phyloP scores from a whole-genome alignment of 2,329 filamentous ascomycete species.

The Lasiodiplodia citricola region DNA sequence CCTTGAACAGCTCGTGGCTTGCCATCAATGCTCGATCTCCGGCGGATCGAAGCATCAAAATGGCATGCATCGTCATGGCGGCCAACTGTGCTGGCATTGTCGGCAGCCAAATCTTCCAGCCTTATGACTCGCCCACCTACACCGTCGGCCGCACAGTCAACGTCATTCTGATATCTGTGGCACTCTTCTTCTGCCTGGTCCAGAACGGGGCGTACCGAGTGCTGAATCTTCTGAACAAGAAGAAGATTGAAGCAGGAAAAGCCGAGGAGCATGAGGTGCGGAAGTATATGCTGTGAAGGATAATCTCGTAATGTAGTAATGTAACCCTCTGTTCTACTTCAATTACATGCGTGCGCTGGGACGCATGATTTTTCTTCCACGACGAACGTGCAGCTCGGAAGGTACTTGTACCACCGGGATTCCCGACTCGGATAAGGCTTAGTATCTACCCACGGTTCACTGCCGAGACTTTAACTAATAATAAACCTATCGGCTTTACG shows the following conservation, averaged over 20 bases:
- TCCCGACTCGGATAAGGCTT: not conserved
- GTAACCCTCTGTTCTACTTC: not conserved
- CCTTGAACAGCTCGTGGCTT: slow-evolving; percentile 31
- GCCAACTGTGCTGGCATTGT: slow-evolving; percentile 32
- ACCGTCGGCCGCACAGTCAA: slow-evolving; percentile 29
- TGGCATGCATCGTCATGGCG: slow-evolving; percentile 32
- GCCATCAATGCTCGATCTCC: slow-evolving; percentile 30
- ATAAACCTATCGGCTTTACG: not conserved
- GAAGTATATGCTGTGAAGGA: slow-evolving; percentile 12
- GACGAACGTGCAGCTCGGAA: no score
- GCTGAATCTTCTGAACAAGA: slow-evolving; percentile 23
- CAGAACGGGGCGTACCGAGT: slow-evolving; percentile 30
- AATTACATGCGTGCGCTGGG: not conserved
- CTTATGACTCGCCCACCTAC: slow-evolving; percentile 28
- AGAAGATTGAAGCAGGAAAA: not conserved
- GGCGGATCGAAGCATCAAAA: slow-evolving; percentile 30
- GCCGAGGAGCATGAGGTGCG: not conserved
- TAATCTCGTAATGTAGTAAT: not conserved
- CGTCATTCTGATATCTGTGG: slow-evolving; percentile 24
- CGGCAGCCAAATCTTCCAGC: slow-evolving; percentile 31
- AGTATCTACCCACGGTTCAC: not conserved
- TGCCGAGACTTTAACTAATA: not conserved
- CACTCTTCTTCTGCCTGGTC: slow-evolving; percentile 23
- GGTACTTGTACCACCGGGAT: not conserved
- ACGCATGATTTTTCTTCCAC: not conserved